Base-by-base conservation (phyloP, 768 basidiomycete genomes). In the Xerocomus spinulosus region DNA sequence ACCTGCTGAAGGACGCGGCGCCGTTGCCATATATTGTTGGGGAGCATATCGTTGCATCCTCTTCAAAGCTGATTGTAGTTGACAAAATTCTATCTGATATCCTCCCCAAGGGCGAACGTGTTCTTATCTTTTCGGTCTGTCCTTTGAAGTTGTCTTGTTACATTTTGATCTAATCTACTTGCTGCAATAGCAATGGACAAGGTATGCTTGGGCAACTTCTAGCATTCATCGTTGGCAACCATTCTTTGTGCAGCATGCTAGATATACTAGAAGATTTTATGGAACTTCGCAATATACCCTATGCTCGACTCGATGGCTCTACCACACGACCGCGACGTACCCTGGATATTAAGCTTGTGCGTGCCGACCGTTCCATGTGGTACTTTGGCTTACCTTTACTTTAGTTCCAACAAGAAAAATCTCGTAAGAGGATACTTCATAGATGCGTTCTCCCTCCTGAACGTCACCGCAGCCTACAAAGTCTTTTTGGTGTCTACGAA, bases 401-500 rank as follows among this genome's bases (percentile, higher is more conserved):
- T 14, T 18, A 81, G 74, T 83, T 83, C 55, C 82, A 83, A 59
- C 74, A 77, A 57, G 77, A 80, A 33, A 63, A 71, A 7, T 81
- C 79, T 4, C 74, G 79, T 80, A 63, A 57, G 78, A 53, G 7
- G 17, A 21, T 39, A n/a, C 21, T 4, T 9, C 42, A 7, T 9
- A 18, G 23, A 20, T n/a, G 8, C 40, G 28, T 28, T 45, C 37
- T 14, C 18, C 23, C 23, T n/a, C 30, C 35, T 56, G 39, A 61
- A 21, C 24, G 5, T 45, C 35, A 39, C 23, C 10, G 9, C 46
- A 75, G 82, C 82, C 0, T 81, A 82, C 57, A 70, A 85, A 54
- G 80, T 86, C 13, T 87, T 80, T 66, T 66, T 87, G 44, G 73
- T 87, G 17, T 84, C 83, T 2, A 87, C 85, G 0, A 77, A 77